Conservation (phyloP, 768 basidiomycete genomes). For the Tricholoma bakamatsutake region DNA sequence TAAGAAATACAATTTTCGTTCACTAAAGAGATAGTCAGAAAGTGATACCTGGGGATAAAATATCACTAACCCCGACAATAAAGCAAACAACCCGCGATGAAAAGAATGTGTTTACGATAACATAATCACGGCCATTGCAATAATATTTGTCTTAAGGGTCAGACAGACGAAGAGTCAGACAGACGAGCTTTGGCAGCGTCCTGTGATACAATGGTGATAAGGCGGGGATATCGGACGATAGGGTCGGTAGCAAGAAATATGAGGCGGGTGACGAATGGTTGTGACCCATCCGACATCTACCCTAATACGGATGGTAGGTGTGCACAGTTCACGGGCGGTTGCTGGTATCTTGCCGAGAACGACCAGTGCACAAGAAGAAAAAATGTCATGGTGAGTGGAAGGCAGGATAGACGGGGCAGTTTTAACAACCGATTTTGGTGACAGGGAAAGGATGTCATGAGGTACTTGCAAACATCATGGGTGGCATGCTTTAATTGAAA, state of each 20-base stretch:
- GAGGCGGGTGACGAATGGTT: too few species aligned
- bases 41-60: too few species aligned
- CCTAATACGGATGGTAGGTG: constrained; percentile 2
- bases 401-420: constrained; percentile 4
- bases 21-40: neutral
- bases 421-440: neutral
- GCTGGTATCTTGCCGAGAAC: constrained; percentile 34
- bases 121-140: neutral
- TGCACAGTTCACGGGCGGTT: constrained; percentile 24
- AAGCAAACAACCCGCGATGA: neutral
- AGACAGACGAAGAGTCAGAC: neutral
- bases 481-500: constrained; percentile 52
- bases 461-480: constrained; percentile 5
- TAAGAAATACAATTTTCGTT: neutral
- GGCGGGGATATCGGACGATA: neutral
- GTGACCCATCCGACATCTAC: neutral
- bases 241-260: neutral
- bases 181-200: neutral
- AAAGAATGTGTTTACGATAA: neutral
- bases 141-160: neutral
- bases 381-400: constrained; percentile 6
- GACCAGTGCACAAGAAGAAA: constrained; percentile 1
- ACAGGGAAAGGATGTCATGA: neutral
- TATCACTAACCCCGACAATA: neutral
- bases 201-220: constrained; percentile 1